These are phyloP conservation scores for Penicillium canescens DNA, from an alignment of 495 filamentous ascomycete species.

Conservation along the genomic window DNA sequence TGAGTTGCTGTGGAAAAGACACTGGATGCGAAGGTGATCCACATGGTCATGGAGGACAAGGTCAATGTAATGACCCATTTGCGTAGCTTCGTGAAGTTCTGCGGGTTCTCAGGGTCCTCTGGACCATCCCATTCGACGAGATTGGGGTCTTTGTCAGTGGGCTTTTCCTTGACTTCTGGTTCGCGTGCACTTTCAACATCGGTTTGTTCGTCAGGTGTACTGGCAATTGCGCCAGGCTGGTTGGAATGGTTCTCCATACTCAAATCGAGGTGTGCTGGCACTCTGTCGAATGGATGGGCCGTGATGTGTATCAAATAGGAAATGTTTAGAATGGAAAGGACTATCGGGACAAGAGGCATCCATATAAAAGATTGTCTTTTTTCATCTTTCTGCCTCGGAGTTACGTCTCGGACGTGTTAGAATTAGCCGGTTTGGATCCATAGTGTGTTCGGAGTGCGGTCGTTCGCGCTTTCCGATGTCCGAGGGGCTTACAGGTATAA, in stretches of 20 bases:
- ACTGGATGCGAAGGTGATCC: slow-evolving; percentile 59
- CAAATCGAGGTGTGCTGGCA: slow-evolving; percentile 20
- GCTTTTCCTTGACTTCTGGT: slow-evolving; percentile 9
- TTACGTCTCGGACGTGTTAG: too few species aligned
- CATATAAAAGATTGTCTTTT: too few species aligned
- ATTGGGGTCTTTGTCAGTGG: slow-evolving; percentile 37
- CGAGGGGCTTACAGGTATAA: too few species aligned
- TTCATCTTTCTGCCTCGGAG: too few species aligned
- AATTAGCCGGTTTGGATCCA: too few species aligned
- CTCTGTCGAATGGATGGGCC: slow-evolving; percentile 18
- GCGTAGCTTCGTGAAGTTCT: slow-evolving; percentile 59
- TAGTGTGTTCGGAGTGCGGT: too few species aligned
- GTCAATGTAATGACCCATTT: slow-evolving; percentile 75
- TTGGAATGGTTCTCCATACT: slow-evolving; percentile 20
- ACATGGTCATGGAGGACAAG: slow-evolving; percentile 57
- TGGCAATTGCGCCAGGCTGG: not conserved
- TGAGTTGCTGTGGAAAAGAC: slow-evolving; percentile 58
- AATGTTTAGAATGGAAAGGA: too few species aligned
- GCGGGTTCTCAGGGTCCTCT: slow-evolving; percentile 69
- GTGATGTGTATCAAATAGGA: not conserved
- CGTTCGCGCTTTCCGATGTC: too few species aligned
- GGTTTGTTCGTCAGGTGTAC: slow-evolving; percentile 6
- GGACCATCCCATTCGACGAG: slow-evolving; percentile 46
- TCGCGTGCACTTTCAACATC: slow-evolving; percentile 22
- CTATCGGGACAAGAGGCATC: too few species aligned